Conservation (phyloP, 2,329 filamentous ascomycete genomes). For the Aspergillus sp. region DNA sequence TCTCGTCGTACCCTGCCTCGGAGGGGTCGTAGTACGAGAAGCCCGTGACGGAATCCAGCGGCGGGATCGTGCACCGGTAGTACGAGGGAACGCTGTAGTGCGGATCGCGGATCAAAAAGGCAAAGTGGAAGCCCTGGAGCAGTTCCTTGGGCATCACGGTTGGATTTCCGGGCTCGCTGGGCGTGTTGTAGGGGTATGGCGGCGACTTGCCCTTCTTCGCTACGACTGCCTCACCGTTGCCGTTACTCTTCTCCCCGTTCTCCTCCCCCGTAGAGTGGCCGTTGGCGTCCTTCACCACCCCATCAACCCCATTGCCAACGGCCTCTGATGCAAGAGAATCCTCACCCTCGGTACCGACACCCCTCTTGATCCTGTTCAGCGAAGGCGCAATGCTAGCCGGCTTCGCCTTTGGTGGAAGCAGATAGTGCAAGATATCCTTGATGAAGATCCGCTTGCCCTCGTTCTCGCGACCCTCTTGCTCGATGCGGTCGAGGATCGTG, state of each 20-base stretch:
- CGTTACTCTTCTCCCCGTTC: slow-evolving; percentile 23
- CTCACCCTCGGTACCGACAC: slow-evolving; percentile 58
- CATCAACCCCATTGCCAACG: slow-evolving; percentile 23
- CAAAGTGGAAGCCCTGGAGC: slow-evolving; percentile 84
- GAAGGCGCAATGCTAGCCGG: slow-evolving; percentile 76
- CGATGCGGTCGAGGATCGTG: slow-evolving; percentile 76
- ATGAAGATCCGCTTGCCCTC: slow-evolving; percentile 89
- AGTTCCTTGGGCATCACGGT: slow-evolving; percentile 78
- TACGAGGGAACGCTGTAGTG: slow-evolving; percentile 88
- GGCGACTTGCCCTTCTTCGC: slow-evolving; percentile 35
- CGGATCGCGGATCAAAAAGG: slow-evolving; percentile 97
- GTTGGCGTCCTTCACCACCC: slow-evolving; percentile 23
- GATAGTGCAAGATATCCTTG: slow-evolving; percentile 96
- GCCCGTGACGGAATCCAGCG: slow-evolving; percentile 78
- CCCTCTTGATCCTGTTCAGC: slow-evolving; percentile 63
- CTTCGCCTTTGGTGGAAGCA: slow-evolving; percentile 74
- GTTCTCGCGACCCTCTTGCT: slow-evolving; percentile 71
- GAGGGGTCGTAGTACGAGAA: slow-evolving; percentile 85
- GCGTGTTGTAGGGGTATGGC: slow-evolving; percentile 64
- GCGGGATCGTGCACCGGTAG: slow-evolving; percentile 91
- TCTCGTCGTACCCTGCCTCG: slow-evolving; percentile 89
- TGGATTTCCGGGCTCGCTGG: slow-evolving; percentile 72
- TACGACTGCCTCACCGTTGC: background rate
- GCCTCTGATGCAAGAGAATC: slow-evolving; percentile 25
- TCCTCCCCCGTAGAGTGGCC: slow-evolving; percentile 24